These are phyloP conservation scores for Pseudogymnoascus sp. DNA, from an alignment of 2,329 filamentous ascomycete genomes.

Conservation along the genomic window DNA sequence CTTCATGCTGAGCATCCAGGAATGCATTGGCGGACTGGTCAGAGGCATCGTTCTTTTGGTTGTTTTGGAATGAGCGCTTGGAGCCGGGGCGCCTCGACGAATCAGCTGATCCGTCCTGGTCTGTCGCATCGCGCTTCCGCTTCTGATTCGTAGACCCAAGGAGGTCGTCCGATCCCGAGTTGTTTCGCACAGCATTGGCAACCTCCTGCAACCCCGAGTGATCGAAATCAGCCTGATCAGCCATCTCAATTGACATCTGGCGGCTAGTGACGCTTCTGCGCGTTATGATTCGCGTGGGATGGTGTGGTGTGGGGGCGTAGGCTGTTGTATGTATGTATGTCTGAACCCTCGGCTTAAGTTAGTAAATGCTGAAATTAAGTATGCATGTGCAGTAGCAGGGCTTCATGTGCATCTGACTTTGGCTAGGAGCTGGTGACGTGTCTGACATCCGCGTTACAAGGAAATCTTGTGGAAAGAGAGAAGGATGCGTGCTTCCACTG, in stretches of 20 bases:
- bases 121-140: constrained; percentile 29
- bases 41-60: constrained; percentile 20
- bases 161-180: constrained; percentile 18
- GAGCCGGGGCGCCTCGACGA: constrained; percentile 26
- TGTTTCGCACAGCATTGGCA: constrained; percentile 30
- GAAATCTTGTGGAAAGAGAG: constrained; percentile 3
- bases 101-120: constrained; percentile 27
- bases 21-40: constrained; percentile 18
- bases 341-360: not conserved
- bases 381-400: constrained; percentile 5
- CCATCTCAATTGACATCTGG: constrained; percentile 23
- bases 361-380: constrained; percentile 5
- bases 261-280: constrained; percentile 21
- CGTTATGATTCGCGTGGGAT: constrained; percentile 24
- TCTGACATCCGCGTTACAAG: constrained; percentile 8
- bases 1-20: constrained; percentile 21
- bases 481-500: constrained; percentile 7
- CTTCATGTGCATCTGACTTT: constrained; percentile 4
- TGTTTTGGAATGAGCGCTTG: constrained; percentile 22
- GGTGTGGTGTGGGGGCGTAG: not conserved
- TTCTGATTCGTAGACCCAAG: constrained; percentile 21
- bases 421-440: constrained; percentile 5
- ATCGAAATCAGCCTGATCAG: constrained; percentile 29
- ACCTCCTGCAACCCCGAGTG: constrained; percentile 31
- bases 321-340: not conserved